Conservation (phyloP, 2,329 filamentous ascomycete species). For the Alternaria solani region DNA sequence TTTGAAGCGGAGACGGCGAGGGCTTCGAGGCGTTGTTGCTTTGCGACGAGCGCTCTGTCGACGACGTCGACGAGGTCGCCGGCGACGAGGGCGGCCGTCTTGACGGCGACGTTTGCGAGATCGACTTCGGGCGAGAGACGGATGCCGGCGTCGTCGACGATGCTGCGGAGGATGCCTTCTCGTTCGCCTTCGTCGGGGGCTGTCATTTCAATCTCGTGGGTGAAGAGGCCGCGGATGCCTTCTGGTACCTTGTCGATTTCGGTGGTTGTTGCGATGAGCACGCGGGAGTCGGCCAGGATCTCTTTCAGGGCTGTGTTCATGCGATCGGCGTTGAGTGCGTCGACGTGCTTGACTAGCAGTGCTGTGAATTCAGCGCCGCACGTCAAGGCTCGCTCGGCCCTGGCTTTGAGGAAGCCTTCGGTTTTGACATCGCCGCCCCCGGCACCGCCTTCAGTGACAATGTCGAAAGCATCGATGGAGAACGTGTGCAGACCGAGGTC, state of each 20-base stretch:
- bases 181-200: slow-evolving; percentile 93
- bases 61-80: slow-evolving; percentile 95
- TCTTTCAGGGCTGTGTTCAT: slow-evolving; percentile 87
- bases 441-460: slow-evolving; percentile 87
- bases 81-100: slow-evolving; percentile 93
- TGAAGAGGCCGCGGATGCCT: slow-evolving; percentile 87
- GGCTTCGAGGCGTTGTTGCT: slow-evolving; percentile 75
- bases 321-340: slow-evolving; percentile 88
- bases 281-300: slow-evolving; percentile 78
- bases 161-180: slow-evolving; percentile 82
- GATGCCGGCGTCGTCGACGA: slow-evolving; percentile 78
- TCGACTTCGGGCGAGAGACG: slow-evolving; percentile 85
- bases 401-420: slow-evolving; percentile 85
- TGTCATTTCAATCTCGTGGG: slow-evolving; percentile 91
- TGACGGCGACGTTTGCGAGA: slow-evolving; percentile 83
- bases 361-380: slow-evolving; percentile 86
- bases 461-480: slow-evolving; percentile 88
- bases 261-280: slow-evolving; percentile 91
- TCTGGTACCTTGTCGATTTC: slow-evolving; percentile 95
- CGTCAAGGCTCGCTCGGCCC: slow-evolving; percentile 86
- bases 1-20: slow-evolving; percentile 64
- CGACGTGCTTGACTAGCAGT: slow-evolving; percentile 86
- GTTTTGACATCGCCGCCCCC: slow-evolving; percentile 93
- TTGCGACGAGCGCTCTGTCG: slow-evolving; percentile 83
- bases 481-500: slow-evolving; percentile 93